These are phyloP conservation scores for Rhizopogon vulgaris DNA, from an alignment of 768 basidiomycete genomes.

Conservation along the genomic window DNA sequence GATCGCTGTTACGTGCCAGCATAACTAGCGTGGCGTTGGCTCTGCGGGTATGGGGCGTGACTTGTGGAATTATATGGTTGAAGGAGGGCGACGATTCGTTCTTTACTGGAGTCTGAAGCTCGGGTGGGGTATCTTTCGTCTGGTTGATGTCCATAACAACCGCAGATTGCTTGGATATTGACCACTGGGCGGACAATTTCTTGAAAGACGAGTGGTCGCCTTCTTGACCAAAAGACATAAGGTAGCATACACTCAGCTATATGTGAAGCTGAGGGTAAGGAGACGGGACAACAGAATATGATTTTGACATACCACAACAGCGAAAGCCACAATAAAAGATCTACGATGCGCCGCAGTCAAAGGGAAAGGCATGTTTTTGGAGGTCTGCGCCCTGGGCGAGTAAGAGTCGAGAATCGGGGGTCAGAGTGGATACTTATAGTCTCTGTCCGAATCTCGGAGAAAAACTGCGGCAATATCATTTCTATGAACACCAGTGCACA, in stretches of 20 bases:
- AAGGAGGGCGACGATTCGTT: not conserved
- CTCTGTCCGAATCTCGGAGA: not conserved
- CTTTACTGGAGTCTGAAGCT: not conserved
- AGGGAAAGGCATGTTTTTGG: constrained; percentile 16
- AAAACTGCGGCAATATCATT: too few species aligned
- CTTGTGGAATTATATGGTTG: not conserved
- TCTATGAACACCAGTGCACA: too few species aligned
- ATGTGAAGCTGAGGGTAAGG: not conserved
- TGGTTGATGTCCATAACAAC: not conserved
- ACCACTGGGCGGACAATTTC: constrained; percentile 3
- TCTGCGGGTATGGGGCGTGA: constrained; percentile 9
- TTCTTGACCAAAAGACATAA: constrained; percentile 10
- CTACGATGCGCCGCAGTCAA: constrained; percentile 24
- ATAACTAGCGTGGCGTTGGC: constrained; percentile 59
- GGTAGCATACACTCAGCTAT: constrained; percentile 17
- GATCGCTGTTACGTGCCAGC: constrained; percentile 43
- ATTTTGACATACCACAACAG: constrained; percentile 17
- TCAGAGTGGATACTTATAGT: not conserved
- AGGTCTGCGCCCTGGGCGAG: not conserved
- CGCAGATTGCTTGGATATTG: not conserved
- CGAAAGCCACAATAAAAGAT: constrained; percentile 19
- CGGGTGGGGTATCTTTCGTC: not conserved
- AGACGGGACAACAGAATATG: not conserved
- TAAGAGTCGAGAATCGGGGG: not conserved
- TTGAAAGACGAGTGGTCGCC: constrained; percentile 1